phyloP scores from a whole-genome alignment of 352 stramenopile species.

The Peronospora farinosa region DNA sequence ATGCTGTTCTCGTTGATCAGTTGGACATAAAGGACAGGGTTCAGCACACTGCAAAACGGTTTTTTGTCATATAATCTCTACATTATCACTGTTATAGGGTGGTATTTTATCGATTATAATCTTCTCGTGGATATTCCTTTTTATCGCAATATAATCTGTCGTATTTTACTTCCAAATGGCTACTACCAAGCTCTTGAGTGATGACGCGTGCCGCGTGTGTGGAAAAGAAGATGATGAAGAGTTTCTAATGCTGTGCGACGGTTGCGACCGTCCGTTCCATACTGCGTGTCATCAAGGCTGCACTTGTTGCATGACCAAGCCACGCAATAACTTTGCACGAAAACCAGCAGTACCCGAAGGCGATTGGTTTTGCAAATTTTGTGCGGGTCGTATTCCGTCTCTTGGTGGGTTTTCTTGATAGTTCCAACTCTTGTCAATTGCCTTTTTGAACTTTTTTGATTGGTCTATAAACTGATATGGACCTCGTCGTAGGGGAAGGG shows the following conservation, averaged over 20 bases:
- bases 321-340: conserved; percentile 70
- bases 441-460: not conserved
- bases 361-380: conserved; percentile 87
- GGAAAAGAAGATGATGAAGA: conserved; percentile 66
- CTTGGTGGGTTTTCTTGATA: conserved; percentile 38
- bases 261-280: conserved; percentile 72
- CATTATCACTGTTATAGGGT: too few species aligned
- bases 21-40: too few species aligned
- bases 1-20: too few species aligned
- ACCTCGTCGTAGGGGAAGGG: conserved; percentile 25
- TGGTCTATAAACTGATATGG: too few species aligned
- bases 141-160: conserved; percentile 6
- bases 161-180: conserved; percentile 21
- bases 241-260: conserved; percentile 76
- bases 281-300: conserved; percentile 67
- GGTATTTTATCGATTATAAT: too few species aligned
- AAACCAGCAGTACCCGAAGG: conserved; percentile 69
- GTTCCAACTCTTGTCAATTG: not conserved
- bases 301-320: conserved; percentile 71
- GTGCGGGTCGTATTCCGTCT: conserved; percentile 46
- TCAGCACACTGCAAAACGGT: too few species aligned
- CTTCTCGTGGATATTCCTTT: not conserved
- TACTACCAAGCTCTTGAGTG: conserved; percentile 35
- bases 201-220: conserved; percentile 78
- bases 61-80: too few species aligned